Percentiles rank a stretch among this genome's conserved stretches.
phyloP scores from a whole-genome alignment of 345 rosid genomes.

The Reutealis trisperma region DNA sequence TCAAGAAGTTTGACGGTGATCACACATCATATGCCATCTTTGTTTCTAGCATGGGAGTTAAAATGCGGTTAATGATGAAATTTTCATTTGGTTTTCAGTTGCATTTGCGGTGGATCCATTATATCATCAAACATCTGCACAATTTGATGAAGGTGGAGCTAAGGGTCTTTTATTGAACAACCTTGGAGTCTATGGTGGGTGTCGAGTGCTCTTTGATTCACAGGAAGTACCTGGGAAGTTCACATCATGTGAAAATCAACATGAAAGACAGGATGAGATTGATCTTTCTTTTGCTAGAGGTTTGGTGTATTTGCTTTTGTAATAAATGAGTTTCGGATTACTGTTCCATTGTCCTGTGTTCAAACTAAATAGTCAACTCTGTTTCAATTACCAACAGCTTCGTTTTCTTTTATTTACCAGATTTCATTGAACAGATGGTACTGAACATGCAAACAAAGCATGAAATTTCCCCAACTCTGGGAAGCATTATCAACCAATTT shows the following conservation, averaged over 20 bases:
- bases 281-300: constrained; percentile 86
- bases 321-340: not conserved
- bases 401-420: constrained; percentile 40
- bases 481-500: constrained; percentile 57
- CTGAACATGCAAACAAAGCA: constrained; percentile 54
- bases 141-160: constrained; percentile 98
- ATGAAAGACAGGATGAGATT: constrained; percentile 50
- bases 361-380: not conserved
- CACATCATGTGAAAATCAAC: constrained; percentile 44
- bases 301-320: constrained; percentile 29
- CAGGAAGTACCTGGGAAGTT: constrained; percentile 81
- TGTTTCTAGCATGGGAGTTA: constrained; percentile 17
- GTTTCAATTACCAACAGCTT: constrained; percentile 1
- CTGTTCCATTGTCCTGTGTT: not conserved
- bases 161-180: constrained; percentile 85
- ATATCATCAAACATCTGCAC: constrained; percentile 96
- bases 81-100: constrained; percentile 47
- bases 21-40: constrained; percentile 17
- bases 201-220: constrained; percentile 92
- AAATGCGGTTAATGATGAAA: constrained; percentile 19
- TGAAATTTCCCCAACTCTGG: constrained; percentile 82
- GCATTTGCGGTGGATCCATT: constrained; percentile 96
- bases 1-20: constrained; percentile 87
- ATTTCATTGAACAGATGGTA: constrained; percentile 70
- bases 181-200: constrained; percentile 85